Conservation (phyloP, 2,329 filamentous ascomycete genomes). For the Pseudogymnoascus sp. region DNA sequence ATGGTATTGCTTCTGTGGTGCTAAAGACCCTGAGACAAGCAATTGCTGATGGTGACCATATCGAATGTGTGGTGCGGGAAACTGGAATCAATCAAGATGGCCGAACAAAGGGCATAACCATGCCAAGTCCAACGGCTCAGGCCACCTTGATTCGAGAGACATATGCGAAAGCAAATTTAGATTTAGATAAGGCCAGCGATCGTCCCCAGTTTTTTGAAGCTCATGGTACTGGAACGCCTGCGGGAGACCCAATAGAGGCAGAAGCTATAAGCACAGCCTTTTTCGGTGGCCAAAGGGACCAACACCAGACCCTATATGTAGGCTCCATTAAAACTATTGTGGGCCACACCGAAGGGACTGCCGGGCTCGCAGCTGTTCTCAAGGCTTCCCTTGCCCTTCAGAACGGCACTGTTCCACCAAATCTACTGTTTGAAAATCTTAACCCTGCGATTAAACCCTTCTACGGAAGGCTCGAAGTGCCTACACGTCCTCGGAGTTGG, state of each 20-base stretch:
- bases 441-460: conserved; percentile 28
- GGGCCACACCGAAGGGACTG: conserved; percentile 22
- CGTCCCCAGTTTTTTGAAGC: conserved; percentile 42
- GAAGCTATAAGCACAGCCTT: conserved; percentile 9
- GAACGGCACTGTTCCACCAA: conserved; percentile 24
- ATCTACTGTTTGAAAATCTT: conserved; percentile 22
- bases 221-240: conserved; percentile 23
- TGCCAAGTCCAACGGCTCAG: conserved; percentile 33
- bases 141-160: conserved; percentile 24
- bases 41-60: conserved; percentile 34
- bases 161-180: conserved; percentile 17
- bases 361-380: conserved; percentile 20
- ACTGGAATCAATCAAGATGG: conserved; percentile 39
- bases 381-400: conserved; percentile 26
- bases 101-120: conserved; percentile 36
- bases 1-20: conserved; percentile 35
- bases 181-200: conserved; percentile 31
- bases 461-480: conserved; percentile 28
- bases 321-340: conserved; percentile 23
- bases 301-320: conserved; percentile 10
- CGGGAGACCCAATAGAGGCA: conserved; percentile 17
- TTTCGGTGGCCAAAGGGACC: neutral
- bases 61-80: conserved; percentile 36
- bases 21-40: conserved; percentile 37
- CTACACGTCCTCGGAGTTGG: conserved; percentile 1